Evolutionary conservation across 768 basidiomycete species (phyloP).

Genomic region (Lactifluus hygrophoroides): DNA sequence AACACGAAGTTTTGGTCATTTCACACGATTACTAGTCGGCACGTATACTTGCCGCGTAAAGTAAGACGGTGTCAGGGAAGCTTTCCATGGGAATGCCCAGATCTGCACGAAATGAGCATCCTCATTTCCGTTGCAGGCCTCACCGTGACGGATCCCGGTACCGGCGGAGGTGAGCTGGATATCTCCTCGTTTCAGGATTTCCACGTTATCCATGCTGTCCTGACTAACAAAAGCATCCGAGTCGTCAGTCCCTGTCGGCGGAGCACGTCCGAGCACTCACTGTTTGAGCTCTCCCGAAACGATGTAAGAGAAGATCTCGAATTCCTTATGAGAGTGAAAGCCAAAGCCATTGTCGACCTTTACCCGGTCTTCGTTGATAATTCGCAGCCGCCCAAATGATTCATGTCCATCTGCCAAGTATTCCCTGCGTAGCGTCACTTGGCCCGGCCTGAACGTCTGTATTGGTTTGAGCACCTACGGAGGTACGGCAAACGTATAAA

Average conservation of each 20-base stretch:
- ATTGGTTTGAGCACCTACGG: slow-evolving; percentile 33
- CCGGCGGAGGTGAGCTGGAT: slow-evolving; percentile 89
- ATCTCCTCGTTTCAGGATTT: slow-evolving; percentile 82
- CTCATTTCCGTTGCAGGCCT: slow-evolving; percentile 43
- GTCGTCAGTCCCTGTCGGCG: not conserved
- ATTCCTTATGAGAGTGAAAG: slow-evolving; percentile 72
- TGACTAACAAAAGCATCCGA: slow-evolving; percentile 38
- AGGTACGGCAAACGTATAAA: slow-evolving; percentile 72
- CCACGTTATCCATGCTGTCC: slow-evolving; percentile 88
- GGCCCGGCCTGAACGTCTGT: not conserved
- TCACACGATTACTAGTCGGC: no score
- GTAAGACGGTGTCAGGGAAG: slow-evolving; percentile 62
- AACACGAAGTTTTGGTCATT: no score
- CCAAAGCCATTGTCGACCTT: slow-evolving; percentile 72
- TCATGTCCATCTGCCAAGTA: slow-evolving; percentile 55
- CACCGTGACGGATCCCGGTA: slow-evolving; percentile 83
- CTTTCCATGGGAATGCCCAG: slow-evolving; percentile 47
- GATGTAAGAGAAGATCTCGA: slow-evolving; percentile 89
- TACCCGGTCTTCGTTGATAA: slow-evolving; percentile 93
- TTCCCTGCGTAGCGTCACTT: slow-evolving; percentile 18
- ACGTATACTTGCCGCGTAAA: slow-evolving; percentile 53
- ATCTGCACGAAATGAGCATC: slow-evolving; percentile 61
- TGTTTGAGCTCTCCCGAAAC: slow-evolving; percentile 74
- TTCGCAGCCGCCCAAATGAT: slow-evolving; percentile 66
- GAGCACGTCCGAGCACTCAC: slow-evolving; percentile 34